A percentile compares a stretch with the other conserved stretches of the same genome.
phyloP scores from a whole-genome alignment of 2,329 filamentous ascomycete genomes.

The Claviceps capensis region DNA sequence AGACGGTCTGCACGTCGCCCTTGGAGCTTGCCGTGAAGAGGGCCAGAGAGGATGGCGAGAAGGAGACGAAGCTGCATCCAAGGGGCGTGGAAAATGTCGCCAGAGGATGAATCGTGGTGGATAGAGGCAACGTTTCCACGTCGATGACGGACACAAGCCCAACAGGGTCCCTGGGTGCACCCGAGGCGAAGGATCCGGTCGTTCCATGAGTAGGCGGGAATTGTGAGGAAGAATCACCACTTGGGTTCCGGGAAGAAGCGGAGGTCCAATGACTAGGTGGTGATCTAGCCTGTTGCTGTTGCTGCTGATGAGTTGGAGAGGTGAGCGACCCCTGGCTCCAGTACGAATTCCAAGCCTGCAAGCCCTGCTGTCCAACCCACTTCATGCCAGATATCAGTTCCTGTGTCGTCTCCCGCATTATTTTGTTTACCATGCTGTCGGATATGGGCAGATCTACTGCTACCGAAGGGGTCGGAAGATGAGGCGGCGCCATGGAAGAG shows the following conservation, averaged over 20 bases:
- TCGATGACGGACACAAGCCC: slow-evolving; percentile 66
- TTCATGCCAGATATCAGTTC: slow-evolving; percentile 61
- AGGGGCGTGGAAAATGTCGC: slow-evolving; percentile 58
- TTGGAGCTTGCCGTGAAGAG: slow-evolving; percentile 71
- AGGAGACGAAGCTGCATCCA: slow-evolving; percentile 70
- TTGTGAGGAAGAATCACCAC: slow-evolving; percentile 17
- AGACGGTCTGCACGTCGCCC: slow-evolving; percentile 71
- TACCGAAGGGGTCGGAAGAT: slow-evolving; percentile 52
- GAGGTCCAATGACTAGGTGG: slow-evolving; percentile 34
- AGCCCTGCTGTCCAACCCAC: slow-evolving; percentile 65
- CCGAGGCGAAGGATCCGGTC: slow-evolving; percentile 39
- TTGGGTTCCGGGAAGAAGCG: slow-evolving; percentile 6
- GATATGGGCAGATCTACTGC: slow-evolving; percentile 59
- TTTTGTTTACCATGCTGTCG: slow-evolving; percentile 59
- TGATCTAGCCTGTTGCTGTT: slow-evolving; percentile 23
- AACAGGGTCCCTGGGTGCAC: slow-evolving; percentile 44
- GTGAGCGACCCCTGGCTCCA: slow-evolving; percentile 45
- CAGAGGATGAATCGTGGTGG: slow-evolving; percentile 43
- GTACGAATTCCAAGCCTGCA: slow-evolving; percentile 68
- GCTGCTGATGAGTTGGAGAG: slow-evolving; percentile 19
- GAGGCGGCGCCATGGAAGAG: slow-evolving; percentile 50
- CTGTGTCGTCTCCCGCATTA: slow-evolving; percentile 68
- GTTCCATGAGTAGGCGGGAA: slow-evolving; percentile 59
- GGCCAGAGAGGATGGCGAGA: slow-evolving; percentile 59
- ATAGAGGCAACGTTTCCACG: slow-evolving; percentile 43